Base-by-base conservation (phyloP, 176 grass and related monocot species). In the Musa schizocarpa region DNA sequence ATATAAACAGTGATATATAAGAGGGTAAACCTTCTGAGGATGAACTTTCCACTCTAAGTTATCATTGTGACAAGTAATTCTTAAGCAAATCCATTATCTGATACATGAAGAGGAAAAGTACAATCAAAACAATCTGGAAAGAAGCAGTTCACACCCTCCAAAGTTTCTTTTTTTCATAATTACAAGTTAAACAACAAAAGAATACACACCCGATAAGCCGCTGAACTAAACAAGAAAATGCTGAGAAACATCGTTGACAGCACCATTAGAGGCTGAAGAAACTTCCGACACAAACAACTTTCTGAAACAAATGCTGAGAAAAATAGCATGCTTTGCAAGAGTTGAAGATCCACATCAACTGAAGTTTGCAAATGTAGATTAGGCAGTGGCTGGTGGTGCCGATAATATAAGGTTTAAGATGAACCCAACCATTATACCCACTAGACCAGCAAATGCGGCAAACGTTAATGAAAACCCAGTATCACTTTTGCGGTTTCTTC, bases 391-490 rank as follows among this genome's bases (percentile, higher is more conserved):
- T 17, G 84, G 80, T 22, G 86, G 78, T 23, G 90, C 5, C 34
- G 34, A 83, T 79, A 92, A 80, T 69, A 84, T 85, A 53, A 99
- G 91, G 76, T 88, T 94, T 80, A 99, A 86, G 72, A 99, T 68
- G 54, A 94, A 84, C 53, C 95, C 95, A 19, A 94, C 76, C 74
- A 94, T 25, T 50, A 94, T 21, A 73, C 95, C 95, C 74, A 99
- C 76, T 49, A 99, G 52, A 25, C 90, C 95, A 77, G 85, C 95
- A 34, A 99, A 85, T 63, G 75, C 84, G 68, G 90, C 84, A 22
- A 94, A 99, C 20, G 79, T 79, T 52, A 94, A 85, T 16, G 95
- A 94, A 83, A 94, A 99, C 65, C 90, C 84, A 1, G 86, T 29
- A 10, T 88, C 84, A 8, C 81, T 58, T 80, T 89, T 94, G 71